Conservation (phyloP, 2,329 filamentous ascomycete genomes). For the Aspergillus candidus region DNA sequence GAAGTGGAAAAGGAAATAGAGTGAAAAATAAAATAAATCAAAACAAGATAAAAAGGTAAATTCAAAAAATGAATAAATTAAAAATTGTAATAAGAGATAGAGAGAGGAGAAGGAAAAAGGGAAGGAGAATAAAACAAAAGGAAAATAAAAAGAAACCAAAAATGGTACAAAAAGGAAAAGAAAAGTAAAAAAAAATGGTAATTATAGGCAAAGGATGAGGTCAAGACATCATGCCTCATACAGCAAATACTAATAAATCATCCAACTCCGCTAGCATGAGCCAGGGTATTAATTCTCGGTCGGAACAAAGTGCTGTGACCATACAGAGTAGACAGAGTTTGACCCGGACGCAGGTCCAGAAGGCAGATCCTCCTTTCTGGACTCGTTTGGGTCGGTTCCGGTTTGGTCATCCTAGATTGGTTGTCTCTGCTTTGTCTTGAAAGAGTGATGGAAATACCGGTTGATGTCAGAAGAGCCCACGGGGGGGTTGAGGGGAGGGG, state of each 20-base stretch:
- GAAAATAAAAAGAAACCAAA: slow-evolving; percentile 9
- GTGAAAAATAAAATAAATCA: slow-evolving; percentile 4
- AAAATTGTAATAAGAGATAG: slow-evolving; percentile 6
- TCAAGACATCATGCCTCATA: slow-evolving; percentile 32
- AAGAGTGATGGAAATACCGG: slow-evolving; percentile 23
- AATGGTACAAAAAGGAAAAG: slow-evolving; percentile 8
- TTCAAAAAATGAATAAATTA: neutral
- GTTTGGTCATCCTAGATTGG: slow-evolving; percentile 24
- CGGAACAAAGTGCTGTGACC: slow-evolving; percentile 25
- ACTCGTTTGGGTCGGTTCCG: slow-evolving; percentile 27
- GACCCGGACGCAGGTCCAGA: slow-evolving; percentile 36
- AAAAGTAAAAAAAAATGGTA: slow-evolving; percentile 7
- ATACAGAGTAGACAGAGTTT: slow-evolving; percentile 30
- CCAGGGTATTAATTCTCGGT: slow-evolving; percentile 27
- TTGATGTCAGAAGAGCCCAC: slow-evolving; percentile 32
- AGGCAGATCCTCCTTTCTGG: slow-evolving; percentile 35
- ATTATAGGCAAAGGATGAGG: slow-evolving; percentile 23
- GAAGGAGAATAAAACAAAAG: slow-evolving; percentile 31
- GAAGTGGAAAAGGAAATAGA: slow-evolving; percentile 7
- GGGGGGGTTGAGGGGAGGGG: neutral
- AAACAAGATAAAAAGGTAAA: slow-evolving; percentile 29
- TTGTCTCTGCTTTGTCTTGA: slow-evolving; percentile 22
- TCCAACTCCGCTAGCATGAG: slow-evolving; percentile 19
- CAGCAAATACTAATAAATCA: slow-evolving; percentile 22
- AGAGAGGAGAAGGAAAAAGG: slow-evolving; percentile 7